Percentiles rank a stretch among this genome's conserved stretches.
Evolutionary conservation across 176 grass and related monocot species (phyloP).

Genomic region (Triticum turgidum): DNA sequence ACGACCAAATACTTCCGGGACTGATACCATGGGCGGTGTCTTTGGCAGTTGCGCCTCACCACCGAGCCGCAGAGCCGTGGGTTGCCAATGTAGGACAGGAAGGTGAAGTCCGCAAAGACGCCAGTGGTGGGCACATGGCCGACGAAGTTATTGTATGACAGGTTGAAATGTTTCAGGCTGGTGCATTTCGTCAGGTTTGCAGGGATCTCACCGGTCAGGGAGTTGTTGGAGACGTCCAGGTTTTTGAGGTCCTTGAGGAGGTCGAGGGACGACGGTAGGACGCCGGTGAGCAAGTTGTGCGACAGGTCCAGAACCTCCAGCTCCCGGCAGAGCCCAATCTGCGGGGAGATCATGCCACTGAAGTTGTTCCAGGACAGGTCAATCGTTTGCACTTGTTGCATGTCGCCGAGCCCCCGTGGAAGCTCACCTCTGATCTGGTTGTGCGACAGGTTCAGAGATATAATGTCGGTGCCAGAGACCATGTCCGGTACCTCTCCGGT

Average conservation of each 20-base stretch:
- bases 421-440: conserved; percentile 60
- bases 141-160: conserved; percentile 76
- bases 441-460: conserved; percentile 67
- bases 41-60: conserved; percentile 21
- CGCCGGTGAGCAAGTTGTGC: conserved; percentile 61
- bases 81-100: conserved; percentile 68
- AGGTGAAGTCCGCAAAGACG: conserved; percentile 47
- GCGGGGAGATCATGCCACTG: conserved; percentile 31
- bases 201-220: conserved; percentile 64
- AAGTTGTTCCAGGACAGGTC: conserved; percentile 85
- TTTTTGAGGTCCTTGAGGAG: conserved; percentile 40
- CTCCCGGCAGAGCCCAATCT: conserved; percentile 36
- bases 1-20: conserved; percentile 52
- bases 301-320: conserved; percentile 59
- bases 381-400: conserved; percentile 51
- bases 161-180: conserved; percentile 53
- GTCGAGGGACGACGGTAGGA: conserved; percentile 33
- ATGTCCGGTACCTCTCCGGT: conserved; percentile 45
- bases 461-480: conserved; percentile 41
- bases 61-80: conserved; percentile 48
- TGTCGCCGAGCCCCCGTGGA: conserved; percentile 41
- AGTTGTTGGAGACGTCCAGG: conserved; percentile 73
- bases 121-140: conserved; percentile 53
- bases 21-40: conserved; percentile 30
- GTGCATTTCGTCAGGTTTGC: conserved; percentile 44